Conservation (phyloP, 257 asterid genomes). For the Echites panduratus region DNA sequence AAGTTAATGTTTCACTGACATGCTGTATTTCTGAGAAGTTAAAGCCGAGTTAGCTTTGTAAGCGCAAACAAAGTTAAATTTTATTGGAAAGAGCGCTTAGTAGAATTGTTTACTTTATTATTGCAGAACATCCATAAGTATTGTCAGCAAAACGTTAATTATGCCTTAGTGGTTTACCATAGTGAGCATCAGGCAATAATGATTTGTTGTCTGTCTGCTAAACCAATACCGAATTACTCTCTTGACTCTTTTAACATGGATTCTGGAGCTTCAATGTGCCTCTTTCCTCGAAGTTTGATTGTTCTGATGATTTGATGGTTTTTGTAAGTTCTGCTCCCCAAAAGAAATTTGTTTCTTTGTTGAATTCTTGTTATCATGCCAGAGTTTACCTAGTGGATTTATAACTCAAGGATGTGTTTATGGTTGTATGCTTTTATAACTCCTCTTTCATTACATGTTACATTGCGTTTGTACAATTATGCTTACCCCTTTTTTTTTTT, state of each 20-base stretch:
- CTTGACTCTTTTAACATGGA: background rate
- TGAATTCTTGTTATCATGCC: background rate
- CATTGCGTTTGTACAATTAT: background rate
- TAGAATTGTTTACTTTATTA: background rate
- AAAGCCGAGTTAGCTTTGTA: background rate
- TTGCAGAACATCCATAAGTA: background rate
- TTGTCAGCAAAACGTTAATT: background rate
- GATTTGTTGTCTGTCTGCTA: background rate
- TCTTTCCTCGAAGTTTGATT: background rate
- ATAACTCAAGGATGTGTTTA: background rate
- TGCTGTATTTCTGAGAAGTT: background rate
- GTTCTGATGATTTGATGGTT: too few relatives aligned
- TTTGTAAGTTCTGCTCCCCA: background rate
- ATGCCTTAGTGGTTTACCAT: background rate
- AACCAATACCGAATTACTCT: background rate
- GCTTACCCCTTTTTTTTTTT: background rate
- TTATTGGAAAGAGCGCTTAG: background rate
- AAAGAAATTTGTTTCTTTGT: background rate
- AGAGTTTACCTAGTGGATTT: background rate
- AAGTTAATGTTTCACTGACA: background rate
- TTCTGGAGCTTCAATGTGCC: background rate
- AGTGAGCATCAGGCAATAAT: background rate
- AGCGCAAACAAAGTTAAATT: background rate
- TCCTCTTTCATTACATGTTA: background rate
- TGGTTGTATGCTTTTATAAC: background rate